Base-by-base conservation (phyloP, 176 grass and related monocot genomes). In the Lolium rigidum region DNA sequence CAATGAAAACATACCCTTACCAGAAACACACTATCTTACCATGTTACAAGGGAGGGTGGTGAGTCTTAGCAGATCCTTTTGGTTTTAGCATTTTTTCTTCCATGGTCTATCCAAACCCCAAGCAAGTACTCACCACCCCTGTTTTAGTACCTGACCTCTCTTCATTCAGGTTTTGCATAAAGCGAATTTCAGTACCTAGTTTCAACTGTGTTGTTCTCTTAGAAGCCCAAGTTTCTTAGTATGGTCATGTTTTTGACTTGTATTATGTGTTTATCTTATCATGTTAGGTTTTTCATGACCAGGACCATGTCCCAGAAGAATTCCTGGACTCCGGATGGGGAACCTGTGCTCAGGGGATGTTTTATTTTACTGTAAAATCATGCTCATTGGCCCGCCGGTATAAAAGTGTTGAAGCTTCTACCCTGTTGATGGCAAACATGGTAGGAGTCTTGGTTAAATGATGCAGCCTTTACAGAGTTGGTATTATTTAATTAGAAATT, bases 401-500 rank as follows among this genome's bases (percentile, higher is more conserved):
- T 61, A 99, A 35, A 37, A 99, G 92, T 43, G 97, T 87, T 63
- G 97, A 99, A 62, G 97, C 97, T 82, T 99, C 97, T 51, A 96
- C 94, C 97, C 97, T 99, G 94, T 96, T 86, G 57, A 87, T 78
- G 38, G 79, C 28, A 93, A 71, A 59, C 77, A 90, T 38, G 44
- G 49, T 49, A 59, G 46, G 63, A 77, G 61, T 83, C 83, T 76
- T 65, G 77, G 82, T 87, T 72, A 91, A 75, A 70, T n/a, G n/a
- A n/a, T 61, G 31, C 41, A 39, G 41, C 46, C 38, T 43, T 41
- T 41, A 7, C 0, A 9, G 60, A 71, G 70, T 80, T 70, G 67
- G 56, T 47, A 79, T 87, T 76, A 31, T 43, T 52, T 18, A 54
- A 79, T 57, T 69, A 51, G 60, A 77, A 77, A 87, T 64, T 24